Evolutionary conservation across 176 grass and related monocot species (phyloP).

Genomic region (Eragrostis curvula): DNA sequence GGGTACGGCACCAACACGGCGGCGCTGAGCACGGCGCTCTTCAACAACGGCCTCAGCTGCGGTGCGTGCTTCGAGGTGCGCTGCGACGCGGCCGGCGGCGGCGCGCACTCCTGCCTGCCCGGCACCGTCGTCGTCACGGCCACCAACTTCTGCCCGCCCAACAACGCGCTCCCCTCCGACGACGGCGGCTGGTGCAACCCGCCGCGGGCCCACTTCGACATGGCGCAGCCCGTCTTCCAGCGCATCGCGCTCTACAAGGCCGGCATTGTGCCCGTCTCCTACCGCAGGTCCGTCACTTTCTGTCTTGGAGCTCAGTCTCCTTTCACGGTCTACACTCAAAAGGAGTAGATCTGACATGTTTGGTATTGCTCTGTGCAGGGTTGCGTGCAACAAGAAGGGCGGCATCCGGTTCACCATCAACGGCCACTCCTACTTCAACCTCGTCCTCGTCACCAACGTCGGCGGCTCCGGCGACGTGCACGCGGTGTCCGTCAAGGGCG

Average conservation of each 20-base stretch:
- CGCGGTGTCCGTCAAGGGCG: conserved; percentile 54
- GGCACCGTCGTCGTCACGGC: conserved; percentile 82
- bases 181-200: conserved; percentile 96
- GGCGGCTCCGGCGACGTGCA: conserved; percentile 83
- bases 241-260: conserved; percentile 82
- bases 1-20: conserved; percentile 93
- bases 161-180: conserved; percentile 71
- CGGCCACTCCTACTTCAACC: conserved; percentile 94
- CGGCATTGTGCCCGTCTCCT: conserved; percentile 87
- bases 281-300: conserved; percentile 53
- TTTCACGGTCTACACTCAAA: accelerated
- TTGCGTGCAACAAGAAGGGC: conserved; percentile 79
- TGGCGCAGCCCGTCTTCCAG: conserved; percentile 85
- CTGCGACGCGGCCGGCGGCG: conserved; percentile 53
- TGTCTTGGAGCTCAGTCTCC: too few species aligned
- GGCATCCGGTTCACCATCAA: conserved; percentile 90
- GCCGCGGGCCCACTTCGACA: conserved; percentile 80
- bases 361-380: neutral
- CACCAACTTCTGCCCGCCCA: conserved; percentile 96
- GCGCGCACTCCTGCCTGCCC: conserved; percentile 60
- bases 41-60: conserved; percentile 89
- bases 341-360: neutral
- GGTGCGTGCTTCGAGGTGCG: conserved; percentile 84
- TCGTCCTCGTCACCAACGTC: conserved; percentile 84
- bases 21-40: conserved; percentile 90